Evolutionary conservation across 2,329 filamentous ascomycete genomes (phyloP), one percentile per base, ranked within the genome.

Genomic region (Monosporascus sp.): DNA sequence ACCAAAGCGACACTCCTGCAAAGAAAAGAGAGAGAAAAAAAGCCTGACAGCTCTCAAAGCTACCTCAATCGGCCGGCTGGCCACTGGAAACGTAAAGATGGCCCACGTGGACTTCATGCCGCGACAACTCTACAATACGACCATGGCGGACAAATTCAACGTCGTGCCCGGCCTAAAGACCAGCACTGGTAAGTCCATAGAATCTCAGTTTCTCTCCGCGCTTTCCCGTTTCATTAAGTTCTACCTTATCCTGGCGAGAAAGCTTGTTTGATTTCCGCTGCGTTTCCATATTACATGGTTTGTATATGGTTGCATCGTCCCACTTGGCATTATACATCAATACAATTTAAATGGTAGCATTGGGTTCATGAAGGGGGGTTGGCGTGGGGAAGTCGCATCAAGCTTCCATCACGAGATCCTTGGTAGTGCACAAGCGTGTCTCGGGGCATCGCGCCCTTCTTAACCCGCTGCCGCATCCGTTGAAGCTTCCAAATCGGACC

Each of bases 81-180:
- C 66, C 66, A 68, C 55, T 63, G 64, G 62, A 53, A 62, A 67
- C 65, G 64, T 62, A 56, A 57, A 60, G 55, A 68, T 68, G 66
- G 65, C 65, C 59, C 67, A 68, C 65, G 66, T 68, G 66, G 65
- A 46, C 24, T 46, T 46, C 43, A 46, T 46, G 43, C 43, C 43
- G 16, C 43, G 43, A 31, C 43, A 46, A 27, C 43, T 46, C 31
- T 22, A 46, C 24, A 46, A 67, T 57, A 61, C 72, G 58, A 76
- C 77, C 49, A 73, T 82, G 58, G 75, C 76, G 52, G 77, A 81
- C 65, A 75, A 74, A 60, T 75, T 84, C 68, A 82, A 78, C 55
- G 67, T 71, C 65, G 76, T 85, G 43, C 81, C 81, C 3, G 81
- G 76, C 35, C 70, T 85, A 51, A 82, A 78, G 64, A 82, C 80